These are phyloP conservation scores for Didymella pinodella DNA, from an alignment of 2,329 filamentous ascomycete genomes.

Conservation along the genomic window DNA sequence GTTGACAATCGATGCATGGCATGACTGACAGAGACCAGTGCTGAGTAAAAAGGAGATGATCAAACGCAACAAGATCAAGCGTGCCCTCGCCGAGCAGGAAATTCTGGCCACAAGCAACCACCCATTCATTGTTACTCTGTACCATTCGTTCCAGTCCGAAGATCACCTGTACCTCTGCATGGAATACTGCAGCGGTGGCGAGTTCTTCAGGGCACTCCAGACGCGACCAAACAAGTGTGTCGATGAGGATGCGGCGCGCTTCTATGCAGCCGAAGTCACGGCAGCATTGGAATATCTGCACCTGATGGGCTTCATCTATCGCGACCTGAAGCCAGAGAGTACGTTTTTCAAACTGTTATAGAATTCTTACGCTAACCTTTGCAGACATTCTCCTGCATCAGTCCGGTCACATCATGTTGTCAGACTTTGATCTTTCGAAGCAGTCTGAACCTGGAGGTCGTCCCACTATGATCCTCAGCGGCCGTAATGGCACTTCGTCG, in stretches of 20 bases:
- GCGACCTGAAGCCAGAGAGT: constrained; percentile 97
- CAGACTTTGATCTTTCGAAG: constrained; percentile 97
- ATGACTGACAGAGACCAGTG: constrained; percentile 64
- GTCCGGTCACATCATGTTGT: constrained; percentile 99
- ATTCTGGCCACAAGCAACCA: constrained; percentile 98
- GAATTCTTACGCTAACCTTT: constrained; percentile 47
- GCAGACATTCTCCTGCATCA: constrained; percentile 95
- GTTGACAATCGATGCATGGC: background rate
- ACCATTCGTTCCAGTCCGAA: constrained; percentile 99
- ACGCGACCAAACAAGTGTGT: constrained; percentile 97
- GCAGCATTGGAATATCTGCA: constrained; percentile 96
- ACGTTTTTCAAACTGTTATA: constrained; percentile 52
- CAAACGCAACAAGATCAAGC: constrained; percentile 99
- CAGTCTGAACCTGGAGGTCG: constrained; percentile 96
- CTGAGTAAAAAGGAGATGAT: constrained; percentile 99
- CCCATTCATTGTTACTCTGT: constrained; percentile 97
- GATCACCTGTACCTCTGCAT: constrained; percentile 99
- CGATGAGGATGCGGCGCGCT: constrained; percentile 92
- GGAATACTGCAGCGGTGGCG: constrained; percentile 98
- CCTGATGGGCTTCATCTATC: constrained; percentile 99
- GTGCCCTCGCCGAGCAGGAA: constrained; percentile 95
- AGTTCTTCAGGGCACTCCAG: constrained; percentile 97
- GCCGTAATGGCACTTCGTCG: constrained; percentile 80
- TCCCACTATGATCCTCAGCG: constrained; percentile 91
- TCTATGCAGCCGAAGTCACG: constrained; percentile 97